Evolutionary conservation across 192 early-diverging fungal species (phyloP), one percentile per base, ranked within the genome.

Genomic region (Coemansia sp.): DNA sequence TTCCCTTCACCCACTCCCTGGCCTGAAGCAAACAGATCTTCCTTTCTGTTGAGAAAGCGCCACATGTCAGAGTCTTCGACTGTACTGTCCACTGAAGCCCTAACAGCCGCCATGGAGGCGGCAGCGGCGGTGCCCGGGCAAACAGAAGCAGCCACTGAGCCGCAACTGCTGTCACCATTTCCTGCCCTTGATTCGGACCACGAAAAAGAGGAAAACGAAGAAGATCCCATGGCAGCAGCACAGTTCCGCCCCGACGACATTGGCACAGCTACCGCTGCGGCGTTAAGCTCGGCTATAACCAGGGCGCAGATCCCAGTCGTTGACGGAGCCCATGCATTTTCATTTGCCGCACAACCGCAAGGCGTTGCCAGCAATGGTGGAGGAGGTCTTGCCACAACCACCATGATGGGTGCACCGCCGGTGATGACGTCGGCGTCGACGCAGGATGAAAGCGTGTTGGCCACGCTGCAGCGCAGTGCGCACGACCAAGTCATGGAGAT

Each of bases 401-500:
- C 44, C 44, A 26, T 26, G 51, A 53, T 53, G 51, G 51, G 49
- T 16, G 52, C 52, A 20, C 43, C 53, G 18, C 30, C 64, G 39
- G 68, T 57, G 33, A 21, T 63, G 57, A 36, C 39, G 15, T 30
- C 64, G 23, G 38, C n/a, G 14, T 46, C 41, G 8, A 49, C 30
- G 5, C 52, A 53, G 15, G 64, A 38, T 41, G 49, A 63, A 6
- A 55, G 44, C 57, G 67, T 73, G 5, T 52, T 81, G 39, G 67
- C 63, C 21, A 66, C 78, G 16, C 33, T 81, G 36, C 62, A 67
- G 36, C 68, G 51, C 2, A 68, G 56, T 12, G 66, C 79, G 7
- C 79, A 68, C 49, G 74, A 82, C 52, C 79, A 76, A 38, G 75
- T 75, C 6, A 41, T 82, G 62, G 79, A 82, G 68, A 83, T 83